Percentiles rank a stretch among this genome's conserved stretches.
phyloP scores from a whole-genome alignment of 2,329 filamentous ascomycete genomes.

The Alternaria arbusti region DNA sequence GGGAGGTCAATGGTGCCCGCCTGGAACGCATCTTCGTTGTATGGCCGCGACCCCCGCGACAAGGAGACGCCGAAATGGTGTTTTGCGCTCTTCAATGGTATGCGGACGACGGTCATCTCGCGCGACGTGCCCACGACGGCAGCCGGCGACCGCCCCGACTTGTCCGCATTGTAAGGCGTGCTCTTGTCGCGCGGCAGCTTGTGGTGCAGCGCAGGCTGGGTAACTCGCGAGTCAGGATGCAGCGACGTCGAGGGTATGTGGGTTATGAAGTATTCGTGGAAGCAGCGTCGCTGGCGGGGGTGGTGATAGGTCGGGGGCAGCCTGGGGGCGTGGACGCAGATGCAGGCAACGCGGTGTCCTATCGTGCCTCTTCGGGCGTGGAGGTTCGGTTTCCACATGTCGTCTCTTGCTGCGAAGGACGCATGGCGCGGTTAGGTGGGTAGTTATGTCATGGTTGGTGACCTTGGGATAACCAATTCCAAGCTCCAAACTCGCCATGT shows the following conservation, averaged over 20 bases:
- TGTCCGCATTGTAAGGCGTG: constrained; percentile 70
- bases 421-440: constrained; percentile 38
- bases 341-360: constrained; percentile 29
- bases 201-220: constrained; percentile 71
- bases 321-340: constrained; percentile 16
- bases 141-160: constrained; percentile 42
- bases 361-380: constrained; percentile 33
- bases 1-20: constrained; percentile 93
- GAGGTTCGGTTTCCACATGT: constrained; percentile 48
- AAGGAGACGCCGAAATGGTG: constrained; percentile 89
- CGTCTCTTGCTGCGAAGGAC: constrained; percentile 39
- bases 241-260: constrained; percentile 92
- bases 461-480: constrained; percentile 23
- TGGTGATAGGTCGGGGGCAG: constrained; percentile 13
- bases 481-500: constrained; percentile 21
- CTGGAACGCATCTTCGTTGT: constrained; percentile 94
- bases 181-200: constrained; percentile 87
- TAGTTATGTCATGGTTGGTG: constrained; percentile 40
- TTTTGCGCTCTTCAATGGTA: constrained; percentile 90
- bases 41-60: constrained; percentile 79
- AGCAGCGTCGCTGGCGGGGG: constrained; percentile 53
- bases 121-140: constrained; percentile 52
- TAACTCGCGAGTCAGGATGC: constrained; percentile 77
- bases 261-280: constrained; percentile 97
- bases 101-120: constrained; percentile 92